Percentiles rank a stretch among this genome's conserved stretches.
Evolutionary conservation across 306 rosid species (phyloP).

Genomic region (Rubus idaeus): DNA sequence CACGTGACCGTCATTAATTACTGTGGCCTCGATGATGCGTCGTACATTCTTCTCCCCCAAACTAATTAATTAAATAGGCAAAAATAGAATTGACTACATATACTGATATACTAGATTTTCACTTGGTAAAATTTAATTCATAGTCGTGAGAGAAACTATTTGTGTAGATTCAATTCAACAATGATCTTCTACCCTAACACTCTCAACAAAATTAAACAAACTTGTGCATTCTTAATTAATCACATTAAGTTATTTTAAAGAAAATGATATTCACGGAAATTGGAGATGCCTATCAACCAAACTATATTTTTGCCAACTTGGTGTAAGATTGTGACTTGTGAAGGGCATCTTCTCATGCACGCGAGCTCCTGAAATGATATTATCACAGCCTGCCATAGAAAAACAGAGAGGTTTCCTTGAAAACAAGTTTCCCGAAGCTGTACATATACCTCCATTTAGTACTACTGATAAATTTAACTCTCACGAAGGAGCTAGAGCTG

Average conservation of each 20-base stretch:
- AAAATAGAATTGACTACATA: no score
- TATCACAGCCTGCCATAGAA: constrained; percentile 1
- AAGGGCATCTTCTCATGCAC: constrained; percentile 14
- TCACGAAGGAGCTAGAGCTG: not conserved
- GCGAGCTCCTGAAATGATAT: not conserved
- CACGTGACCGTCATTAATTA: constrained; percentile 58
- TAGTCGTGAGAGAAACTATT: not conserved
- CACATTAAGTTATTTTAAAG: not conserved
- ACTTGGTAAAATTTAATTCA: not conserved
- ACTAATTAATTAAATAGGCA: no score
- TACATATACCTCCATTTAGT: not conserved
- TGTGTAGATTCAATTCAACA: not conserved
- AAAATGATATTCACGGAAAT: not conserved
- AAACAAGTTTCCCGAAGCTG: not conserved
- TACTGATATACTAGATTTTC: no score
- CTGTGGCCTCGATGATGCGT: not conserved
- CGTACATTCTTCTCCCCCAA: not conserved
- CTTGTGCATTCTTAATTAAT: no score
- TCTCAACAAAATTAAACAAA: no score
- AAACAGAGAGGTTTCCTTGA: not conserved
- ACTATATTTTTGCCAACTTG: not conserved
- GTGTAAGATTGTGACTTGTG: constrained; percentile 10
- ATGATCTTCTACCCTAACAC: not conserved
- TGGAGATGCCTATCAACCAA: not conserved
- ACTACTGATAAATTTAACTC: not conserved